Percentiles rank a stretch among this genome's conserved stretches.
Conservation (phyloP, 2,329 filamentous ascomycete genomes). For the Simplicillium sp. region DNA sequence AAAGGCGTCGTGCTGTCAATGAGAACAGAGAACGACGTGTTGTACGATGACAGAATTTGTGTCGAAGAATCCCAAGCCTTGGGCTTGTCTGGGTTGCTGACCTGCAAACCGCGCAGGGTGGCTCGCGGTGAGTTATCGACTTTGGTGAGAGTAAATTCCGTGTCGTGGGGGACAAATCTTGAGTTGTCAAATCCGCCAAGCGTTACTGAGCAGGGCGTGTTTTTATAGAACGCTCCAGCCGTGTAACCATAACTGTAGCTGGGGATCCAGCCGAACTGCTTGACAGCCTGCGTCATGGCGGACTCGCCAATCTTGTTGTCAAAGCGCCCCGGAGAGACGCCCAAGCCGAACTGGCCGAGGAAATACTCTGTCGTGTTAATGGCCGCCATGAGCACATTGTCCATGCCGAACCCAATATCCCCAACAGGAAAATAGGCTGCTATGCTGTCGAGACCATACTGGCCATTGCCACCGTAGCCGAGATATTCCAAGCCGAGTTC, state of each 20-base stretch:
- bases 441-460: conserved; percentile 50
- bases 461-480: conserved; percentile 50
- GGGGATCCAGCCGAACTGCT: conserved; percentile 50
- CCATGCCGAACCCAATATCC: conserved; percentile 28
- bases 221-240: conserved; percentile 59
- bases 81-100: conserved; percentile 19
- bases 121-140: conserved; percentile 47
- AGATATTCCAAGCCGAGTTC: conserved; percentile 49
- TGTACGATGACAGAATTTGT: conserved; percentile 30
- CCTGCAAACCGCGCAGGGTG: conserved; percentile 48
- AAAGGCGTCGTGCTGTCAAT: conserved; percentile 58
- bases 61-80: conserved; percentile 29
- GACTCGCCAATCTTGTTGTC: conserved; percentile 36
- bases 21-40: conserved; percentile 37
- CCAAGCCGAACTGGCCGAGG: conserved; percentile 46
- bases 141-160: conserved; percentile 47
- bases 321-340: conserved; percentile 45
- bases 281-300: conserved; percentile 47
- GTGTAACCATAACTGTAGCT: conserved; percentile 70
- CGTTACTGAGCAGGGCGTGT: conserved; percentile 47
- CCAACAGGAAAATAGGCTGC: conserved; percentile 27
- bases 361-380: conserved; percentile 48
- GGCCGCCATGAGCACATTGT: conserved; percentile 36
- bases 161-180: conserved; percentile 51
- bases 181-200: conserved; percentile 62